A percentile compares a stretch with the other conserved stretches of the same genome.
Conservation (phyloP, 306 rosid species). For the Urtica urens region DNA sequence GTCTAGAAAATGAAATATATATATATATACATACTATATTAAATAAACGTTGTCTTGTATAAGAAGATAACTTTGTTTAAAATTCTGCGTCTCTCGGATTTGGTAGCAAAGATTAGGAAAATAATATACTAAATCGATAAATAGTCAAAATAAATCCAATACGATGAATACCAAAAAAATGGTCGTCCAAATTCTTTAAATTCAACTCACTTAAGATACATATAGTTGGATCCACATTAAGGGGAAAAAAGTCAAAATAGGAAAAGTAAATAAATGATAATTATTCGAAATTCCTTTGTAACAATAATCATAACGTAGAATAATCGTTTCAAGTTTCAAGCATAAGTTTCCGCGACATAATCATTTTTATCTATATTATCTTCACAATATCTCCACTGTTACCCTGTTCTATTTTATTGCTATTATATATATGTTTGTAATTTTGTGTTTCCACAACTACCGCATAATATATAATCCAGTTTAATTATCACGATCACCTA, state of each 20-base stretch:
- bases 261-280: neutral
- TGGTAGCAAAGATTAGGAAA: too few species aligned
- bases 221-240: conserved; percentile 5
- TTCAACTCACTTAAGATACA: neutral
- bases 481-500: too few species aligned
- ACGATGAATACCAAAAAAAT: neutral
- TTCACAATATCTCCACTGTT: neutral
- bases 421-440: neutral
- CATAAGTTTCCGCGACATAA: conserved; percentile 13
- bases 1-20: too few species aligned
- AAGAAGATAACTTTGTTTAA: too few species aligned
- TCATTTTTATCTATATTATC: conserved; percentile 4
- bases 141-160: too few species aligned
- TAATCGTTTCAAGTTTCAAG: conserved; percentile 3
- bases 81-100: too few species aligned
- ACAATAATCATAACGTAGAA: neutral
- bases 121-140: too few species aligned
- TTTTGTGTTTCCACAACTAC: too few species aligned
- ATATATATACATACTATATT: too few species aligned
- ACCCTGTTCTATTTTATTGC: neutral
- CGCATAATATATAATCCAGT: too few species aligned
- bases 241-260: neutral
- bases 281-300: conserved; percentile 3
- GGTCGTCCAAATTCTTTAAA: too few species aligned
- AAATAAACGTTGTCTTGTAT: too few species aligned